Conservation (phyloP, 2,329 filamentous ascomycete species). For the Hypoxylon sp. region DNA sequence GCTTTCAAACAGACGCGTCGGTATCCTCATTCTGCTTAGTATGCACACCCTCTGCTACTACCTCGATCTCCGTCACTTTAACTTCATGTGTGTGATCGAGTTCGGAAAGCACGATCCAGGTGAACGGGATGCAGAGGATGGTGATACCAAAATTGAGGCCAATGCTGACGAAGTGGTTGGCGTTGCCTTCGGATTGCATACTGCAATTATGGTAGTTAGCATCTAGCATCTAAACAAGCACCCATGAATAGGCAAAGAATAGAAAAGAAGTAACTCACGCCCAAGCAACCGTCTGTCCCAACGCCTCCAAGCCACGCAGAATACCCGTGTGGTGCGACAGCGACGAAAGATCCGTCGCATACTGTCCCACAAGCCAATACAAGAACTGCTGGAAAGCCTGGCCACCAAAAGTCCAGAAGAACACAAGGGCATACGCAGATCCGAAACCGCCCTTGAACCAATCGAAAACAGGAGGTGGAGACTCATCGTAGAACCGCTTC, state of each 20-base stretch:
- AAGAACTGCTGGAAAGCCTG: constrained; percentile 54
- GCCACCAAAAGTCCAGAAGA: constrained; percentile 51
- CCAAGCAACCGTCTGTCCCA: constrained; percentile 53
- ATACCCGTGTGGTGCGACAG: constrained; percentile 52
- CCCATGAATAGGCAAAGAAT: background rate
- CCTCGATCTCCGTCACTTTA: constrained; percentile 38
- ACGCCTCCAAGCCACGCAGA: constrained; percentile 50
- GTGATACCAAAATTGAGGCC: constrained; percentile 52
- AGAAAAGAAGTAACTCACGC: constrained; percentile 43
- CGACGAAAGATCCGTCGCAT: constrained; percentile 51
- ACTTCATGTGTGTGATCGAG: constrained; percentile 51
- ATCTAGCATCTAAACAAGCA: background rate
- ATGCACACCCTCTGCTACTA: constrained; percentile 3
- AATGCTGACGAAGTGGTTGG: constrained; percentile 53
- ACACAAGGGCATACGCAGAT: constrained; percentile 49
- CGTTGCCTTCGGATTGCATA: constrained; percentile 52
- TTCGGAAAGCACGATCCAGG: constrained; percentile 52
- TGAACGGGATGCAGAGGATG: constrained; percentile 49
- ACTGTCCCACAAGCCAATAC: constrained; percentile 53
- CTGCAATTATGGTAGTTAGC: constrained; percentile 26
- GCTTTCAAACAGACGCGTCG: constrained; percentile 11
- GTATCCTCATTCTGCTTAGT: constrained; percentile 22
- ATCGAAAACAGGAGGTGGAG: constrained; percentile 49
- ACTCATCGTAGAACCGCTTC: constrained; percentile 50
- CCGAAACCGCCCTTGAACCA: constrained; percentile 51